A percentile compares a stretch with the other conserved stretches of the same genome.
These are phyloP conservation scores for Candolleomyces aberdarensis DNA, from an alignment of 768 basidiomycete species.

Conservation along the genomic window DNA sequence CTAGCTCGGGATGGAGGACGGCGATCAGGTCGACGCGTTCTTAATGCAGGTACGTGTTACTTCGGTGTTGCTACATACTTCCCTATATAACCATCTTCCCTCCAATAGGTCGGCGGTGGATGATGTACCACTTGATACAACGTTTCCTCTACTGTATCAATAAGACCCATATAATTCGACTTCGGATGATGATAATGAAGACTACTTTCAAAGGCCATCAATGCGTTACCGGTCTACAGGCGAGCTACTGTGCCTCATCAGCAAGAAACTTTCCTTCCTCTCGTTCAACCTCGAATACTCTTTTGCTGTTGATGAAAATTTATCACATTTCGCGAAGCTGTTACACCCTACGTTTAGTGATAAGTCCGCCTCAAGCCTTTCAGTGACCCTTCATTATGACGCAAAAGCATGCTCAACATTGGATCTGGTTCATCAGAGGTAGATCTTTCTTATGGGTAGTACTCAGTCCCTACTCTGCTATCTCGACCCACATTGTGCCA, in stretches of 20 bases:
- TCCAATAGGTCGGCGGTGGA: neutral
- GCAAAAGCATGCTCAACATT: no score
- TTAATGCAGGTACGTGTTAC: conserved; percentile 47
- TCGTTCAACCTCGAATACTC: no score
- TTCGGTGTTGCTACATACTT: neutral
- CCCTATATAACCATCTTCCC: neutral
- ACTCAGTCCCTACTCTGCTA: neutral
- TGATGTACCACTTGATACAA: neutral
- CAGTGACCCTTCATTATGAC: no score
- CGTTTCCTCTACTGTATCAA: neutral
- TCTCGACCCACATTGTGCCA: conserved; percentile 1
- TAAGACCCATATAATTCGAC: no score
- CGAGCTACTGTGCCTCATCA: no score
- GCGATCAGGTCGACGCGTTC: conserved; percentile 59
- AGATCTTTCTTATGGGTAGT: neutral
- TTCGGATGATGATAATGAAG: no score
- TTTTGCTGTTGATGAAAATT: neutral
- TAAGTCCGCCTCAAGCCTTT: no score
- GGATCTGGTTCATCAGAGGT: no score
- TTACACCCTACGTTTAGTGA: neutral
- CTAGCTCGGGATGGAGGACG: conserved; percentile 60
- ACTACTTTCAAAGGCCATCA: no score
- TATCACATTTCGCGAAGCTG: neutral
- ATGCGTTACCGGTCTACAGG: no score
- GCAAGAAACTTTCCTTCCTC: no score